Percentiles rank a stretch among this genome's conserved stretches.
phyloP scores from a whole-genome alignment of 176 grass and related monocot genomes.

The Bolboschoenus planiculmis region DNA sequence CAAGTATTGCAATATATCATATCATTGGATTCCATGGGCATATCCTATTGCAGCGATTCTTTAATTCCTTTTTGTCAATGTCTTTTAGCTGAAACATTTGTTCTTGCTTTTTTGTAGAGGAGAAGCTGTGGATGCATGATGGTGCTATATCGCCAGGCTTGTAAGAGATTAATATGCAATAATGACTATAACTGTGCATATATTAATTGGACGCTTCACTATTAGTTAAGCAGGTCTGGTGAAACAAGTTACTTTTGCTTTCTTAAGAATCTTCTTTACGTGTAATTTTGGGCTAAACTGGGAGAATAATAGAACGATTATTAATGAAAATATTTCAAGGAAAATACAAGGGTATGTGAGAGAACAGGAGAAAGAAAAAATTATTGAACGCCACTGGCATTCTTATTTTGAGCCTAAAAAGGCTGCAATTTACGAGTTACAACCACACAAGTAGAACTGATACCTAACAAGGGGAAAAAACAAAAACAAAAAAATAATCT shows the following conservation, averaged over 20 bases:
- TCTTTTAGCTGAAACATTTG: background rate
- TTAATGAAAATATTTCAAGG: background rate
- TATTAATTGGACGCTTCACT: conserved; percentile 9
- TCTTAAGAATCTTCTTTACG: background rate
- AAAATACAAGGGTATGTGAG: background rate
- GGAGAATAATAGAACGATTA: background rate
- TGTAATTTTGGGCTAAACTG: conserved; percentile 5
- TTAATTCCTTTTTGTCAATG: background rate
- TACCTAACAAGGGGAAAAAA: background rate
- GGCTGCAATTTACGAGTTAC: background rate
- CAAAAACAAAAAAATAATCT: background rate
- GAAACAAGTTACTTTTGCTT: conserved; percentile 5
- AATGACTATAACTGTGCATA: conserved; percentile 1
- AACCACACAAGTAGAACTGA: background rate
- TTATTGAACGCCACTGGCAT: background rate
- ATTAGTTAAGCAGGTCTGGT: background rate
- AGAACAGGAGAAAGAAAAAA: background rate
- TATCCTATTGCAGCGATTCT: background rate
- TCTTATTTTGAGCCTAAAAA: background rate
- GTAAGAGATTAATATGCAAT: conserved; percentile 11
- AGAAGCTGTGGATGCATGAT: background rate
- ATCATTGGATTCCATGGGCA: background rate
- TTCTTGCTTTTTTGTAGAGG: background rate
- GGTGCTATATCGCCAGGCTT: background rate
- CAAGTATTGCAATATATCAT: background rate